phyloP scores from a whole-genome alignment of 2,329 filamentous ascomycete genomes.

The Colletotrichum horii region DNA sequence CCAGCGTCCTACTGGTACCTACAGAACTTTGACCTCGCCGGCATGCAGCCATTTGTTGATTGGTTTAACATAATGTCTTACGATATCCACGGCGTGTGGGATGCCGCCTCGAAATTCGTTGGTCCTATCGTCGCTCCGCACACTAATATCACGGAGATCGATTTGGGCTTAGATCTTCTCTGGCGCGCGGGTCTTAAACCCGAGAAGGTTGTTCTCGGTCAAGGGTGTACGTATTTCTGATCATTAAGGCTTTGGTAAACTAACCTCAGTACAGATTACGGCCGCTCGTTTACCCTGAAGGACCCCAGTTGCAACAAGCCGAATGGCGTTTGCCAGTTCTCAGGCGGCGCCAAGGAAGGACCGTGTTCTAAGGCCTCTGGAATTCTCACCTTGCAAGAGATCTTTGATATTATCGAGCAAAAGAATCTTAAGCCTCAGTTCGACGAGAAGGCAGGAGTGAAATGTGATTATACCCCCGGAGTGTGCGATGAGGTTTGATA shows the following conservation, averaged over 20 bases:
- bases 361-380: constrained; percentile 25
- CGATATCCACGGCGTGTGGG: constrained; percentile 43
- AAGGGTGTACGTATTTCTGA: constrained; percentile 33
- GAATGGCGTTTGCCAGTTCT: constrained; percentile 24
- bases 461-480: not conserved
- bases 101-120: constrained; percentile 28
- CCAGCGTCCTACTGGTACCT: constrained; percentile 21
- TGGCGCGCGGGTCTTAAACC: constrained; percentile 52
- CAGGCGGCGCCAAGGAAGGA: constrained; percentile 6
- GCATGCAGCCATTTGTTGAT: constrained; percentile 24
- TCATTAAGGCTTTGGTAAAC: not conserved
- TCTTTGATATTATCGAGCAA: constrained; percentile 24
- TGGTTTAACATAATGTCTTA: constrained; percentile 29
- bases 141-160: constrained; percentile 54
- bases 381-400: constrained; percentile 27
- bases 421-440: not conserved
- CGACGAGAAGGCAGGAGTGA: constrained; percentile 26
- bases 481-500: not conserved
- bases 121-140: constrained; percentile 41
- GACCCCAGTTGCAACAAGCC: constrained; percentile 20
- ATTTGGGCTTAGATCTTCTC: constrained; percentile 47
- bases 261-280: constrained; percentile 33
- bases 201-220: constrained; percentile 45
- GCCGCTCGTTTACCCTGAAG: constrained; percentile 24
- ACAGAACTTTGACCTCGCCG: not conserved